A percentile compares a stretch with the other conserved stretches of the same genome.
Evolutionary conservation across 305 asterid species (phyloP).

Genomic region (Ilex paraguariensis): DNA sequence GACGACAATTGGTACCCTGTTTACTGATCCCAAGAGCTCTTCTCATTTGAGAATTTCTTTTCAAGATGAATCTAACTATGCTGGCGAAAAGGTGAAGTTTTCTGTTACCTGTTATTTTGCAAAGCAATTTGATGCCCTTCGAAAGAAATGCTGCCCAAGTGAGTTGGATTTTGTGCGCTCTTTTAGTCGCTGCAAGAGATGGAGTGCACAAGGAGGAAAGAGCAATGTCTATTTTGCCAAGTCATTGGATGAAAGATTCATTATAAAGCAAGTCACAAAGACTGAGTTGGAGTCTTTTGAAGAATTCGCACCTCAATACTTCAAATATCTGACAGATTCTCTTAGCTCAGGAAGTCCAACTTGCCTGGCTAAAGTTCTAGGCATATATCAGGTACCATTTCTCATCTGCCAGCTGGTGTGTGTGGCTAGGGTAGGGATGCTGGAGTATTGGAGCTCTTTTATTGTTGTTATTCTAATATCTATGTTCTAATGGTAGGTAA

Average conservation of each 20-base stretch:
- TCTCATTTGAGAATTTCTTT: constrained; percentile 79
- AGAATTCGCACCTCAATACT: constrained; percentile 71
- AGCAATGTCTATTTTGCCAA: constrained; percentile 91
- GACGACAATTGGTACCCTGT: constrained; percentile 27
- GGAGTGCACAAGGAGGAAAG: constrained; percentile 98
- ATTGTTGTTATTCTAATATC: neutral
- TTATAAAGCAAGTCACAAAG: constrained; percentile 83
- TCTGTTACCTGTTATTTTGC: constrained; percentile 82
- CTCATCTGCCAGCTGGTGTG: neutral
- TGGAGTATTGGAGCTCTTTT: neutral
- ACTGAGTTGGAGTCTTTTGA: constrained; percentile 97
- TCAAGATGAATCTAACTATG: constrained; percentile 52
- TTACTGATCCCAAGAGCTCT: constrained; percentile 44
- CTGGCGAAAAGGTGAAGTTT: constrained; percentile 58
- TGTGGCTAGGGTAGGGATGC: neutral
- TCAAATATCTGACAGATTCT: constrained; percentile 64
- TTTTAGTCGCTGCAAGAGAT: constrained; percentile 74
- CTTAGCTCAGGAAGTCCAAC: constrained; percentile 79
- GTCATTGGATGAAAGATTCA: constrained; percentile 81
- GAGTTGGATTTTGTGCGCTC: constrained; percentile 71
- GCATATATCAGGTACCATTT: constrained; percentile 77
- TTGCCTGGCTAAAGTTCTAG: constrained; percentile 91
- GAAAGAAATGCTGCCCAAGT: constrained; percentile 72
- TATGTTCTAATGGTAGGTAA: constrained; percentile 35
- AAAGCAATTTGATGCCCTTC: constrained; percentile 68